phyloP scores from a whole-genome alignment of 805 yeast species.

The Clavispora vitiphila region DNA sequence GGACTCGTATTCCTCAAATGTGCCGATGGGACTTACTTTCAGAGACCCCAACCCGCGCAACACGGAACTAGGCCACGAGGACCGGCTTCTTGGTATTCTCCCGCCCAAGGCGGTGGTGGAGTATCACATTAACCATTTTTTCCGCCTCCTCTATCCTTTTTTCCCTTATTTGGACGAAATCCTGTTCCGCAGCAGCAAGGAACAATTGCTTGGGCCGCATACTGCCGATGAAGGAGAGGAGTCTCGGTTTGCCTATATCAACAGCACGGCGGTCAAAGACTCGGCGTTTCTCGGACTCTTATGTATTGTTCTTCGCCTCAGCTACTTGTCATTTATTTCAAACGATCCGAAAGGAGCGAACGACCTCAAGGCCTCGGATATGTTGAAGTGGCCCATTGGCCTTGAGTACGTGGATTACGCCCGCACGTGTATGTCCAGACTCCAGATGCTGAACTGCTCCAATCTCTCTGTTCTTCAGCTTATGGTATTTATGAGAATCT shows the following conservation, averaged over 20 bases:
- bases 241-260: not conserved
- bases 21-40: slow-evolving; percentile 12
- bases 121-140: slow-evolving; percentile 13
- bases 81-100: slow-evolving; percentile 9
- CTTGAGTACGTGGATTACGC: slow-evolving; percentile 15
- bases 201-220: slow-evolving; percentile 2
- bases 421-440: slow-evolving; percentile 11
- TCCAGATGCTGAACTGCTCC: slow-evolving; percentile 8
- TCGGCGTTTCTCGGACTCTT: slow-evolving; percentile 11
- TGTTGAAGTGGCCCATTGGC: slow-evolving; percentile 11
- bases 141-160: slow-evolving; percentile 15
- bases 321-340: slow-evolving; percentile 14
- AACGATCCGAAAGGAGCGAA: slow-evolving; percentile 3
- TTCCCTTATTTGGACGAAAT: slow-evolving; percentile 14
- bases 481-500: slow-evolving; percentile 8
- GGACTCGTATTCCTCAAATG: not conserved
- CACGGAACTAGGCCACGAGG: slow-evolving; percentile 3
- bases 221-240: not conserved
- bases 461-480: slow-evolving; percentile 10
- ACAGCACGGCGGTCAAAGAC: slow-evolving; percentile 3
- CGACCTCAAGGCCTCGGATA: not conserved
- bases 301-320: slow-evolving; percentile 13
- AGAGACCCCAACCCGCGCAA: slow-evolving; percentile 9
- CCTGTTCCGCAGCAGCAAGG: slow-evolving; percentile 5
- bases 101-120: slow-evolving; percentile 9